Evolutionary conservation across 495 filamentous ascomycete species (phyloP).

Genomic region (Friedmanniomyces simplex): DNA sequence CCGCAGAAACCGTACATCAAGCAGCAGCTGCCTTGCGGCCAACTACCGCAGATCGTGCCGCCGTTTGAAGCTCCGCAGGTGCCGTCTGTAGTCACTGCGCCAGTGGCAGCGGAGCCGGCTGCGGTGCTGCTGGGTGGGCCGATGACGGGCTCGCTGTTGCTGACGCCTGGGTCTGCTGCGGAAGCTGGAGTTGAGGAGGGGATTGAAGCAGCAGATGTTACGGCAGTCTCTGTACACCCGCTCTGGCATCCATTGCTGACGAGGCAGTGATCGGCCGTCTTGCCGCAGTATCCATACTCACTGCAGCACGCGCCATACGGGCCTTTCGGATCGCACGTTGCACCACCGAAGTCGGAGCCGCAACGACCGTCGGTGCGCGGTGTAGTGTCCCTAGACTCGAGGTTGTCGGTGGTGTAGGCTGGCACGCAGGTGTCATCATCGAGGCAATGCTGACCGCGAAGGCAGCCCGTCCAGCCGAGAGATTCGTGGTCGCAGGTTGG

Average conservation of each 20-base stretch:
- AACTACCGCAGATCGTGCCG: conserved; percentile 39
- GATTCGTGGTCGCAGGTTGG: conserved; percentile 26
- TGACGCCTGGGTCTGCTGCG: not conserved
- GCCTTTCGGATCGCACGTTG: conserved; percentile 27
- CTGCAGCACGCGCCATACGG: conserved; percentile 29
- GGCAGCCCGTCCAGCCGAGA: conserved; percentile 26
- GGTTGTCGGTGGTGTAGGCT: not conserved
- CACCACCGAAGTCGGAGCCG: conserved; percentile 24
- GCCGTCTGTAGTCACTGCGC: conserved; percentile 36
- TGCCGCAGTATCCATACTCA: conserved; percentile 23
- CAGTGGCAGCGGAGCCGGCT: conserved; percentile 24
- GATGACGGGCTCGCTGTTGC: conserved; percentile 17
- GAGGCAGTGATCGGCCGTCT: conserved; percentile 21
- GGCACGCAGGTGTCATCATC: conserved; percentile 26
- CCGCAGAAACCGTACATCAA: conserved; percentile 41
- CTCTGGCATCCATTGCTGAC: conserved; percentile 21
- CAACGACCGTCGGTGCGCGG: conserved; percentile 31
- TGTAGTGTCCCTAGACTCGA: conserved; percentile 1
- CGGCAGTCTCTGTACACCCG: conserved; percentile 14
- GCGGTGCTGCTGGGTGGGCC: conserved; percentile 18
- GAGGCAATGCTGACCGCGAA: conserved; percentile 33
- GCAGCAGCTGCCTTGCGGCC: conserved; percentile 41
- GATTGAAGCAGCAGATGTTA: not conserved
- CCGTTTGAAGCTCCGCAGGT: conserved; percentile 39
- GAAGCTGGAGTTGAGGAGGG: not conserved